phyloP scores from a whole-genome alignment of 495 filamentous ascomycete species.

The Aspergillus campestris region DNA sequence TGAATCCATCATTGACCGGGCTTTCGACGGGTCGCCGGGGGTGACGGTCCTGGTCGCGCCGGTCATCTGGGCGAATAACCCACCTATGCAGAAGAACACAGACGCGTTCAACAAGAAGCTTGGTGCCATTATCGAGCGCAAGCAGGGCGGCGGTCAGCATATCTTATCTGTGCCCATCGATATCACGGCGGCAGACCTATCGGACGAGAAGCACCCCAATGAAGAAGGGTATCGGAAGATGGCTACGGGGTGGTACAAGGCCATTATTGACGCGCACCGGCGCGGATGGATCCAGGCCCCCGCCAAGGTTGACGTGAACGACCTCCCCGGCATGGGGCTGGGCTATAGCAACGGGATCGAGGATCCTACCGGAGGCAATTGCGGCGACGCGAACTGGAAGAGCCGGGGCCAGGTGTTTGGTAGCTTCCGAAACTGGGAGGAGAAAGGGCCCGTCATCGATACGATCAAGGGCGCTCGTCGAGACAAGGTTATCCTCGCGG shows the following conservation, averaged over 20 bases:
- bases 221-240: constrained; percentile 39
- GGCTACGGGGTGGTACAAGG: constrained; percentile 26
- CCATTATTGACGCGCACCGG: not conserved
- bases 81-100: too few relatives aligned
- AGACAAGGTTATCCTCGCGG: constrained; percentile 3
- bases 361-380: not conserved
- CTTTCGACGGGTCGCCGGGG: too few relatives aligned
- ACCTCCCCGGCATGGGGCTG: not conserved
- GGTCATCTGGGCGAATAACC: too few relatives aligned
- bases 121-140: too few relatives aligned
- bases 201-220: constrained; percentile 36
- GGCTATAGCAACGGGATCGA: not conserved
- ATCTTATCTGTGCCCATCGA: constrained; percentile 1
- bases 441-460: not conserved
- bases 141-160: too few relatives aligned
- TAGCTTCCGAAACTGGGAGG: not conserved
- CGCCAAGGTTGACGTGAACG: not conserved
- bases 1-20: constrained; percentile 2
- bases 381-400: not conserved
- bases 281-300: not conserved
- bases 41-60: too few relatives aligned
- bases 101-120: too few relatives aligned
- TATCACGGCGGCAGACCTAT: constrained; percentile 23
- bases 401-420: too few relatives aligned
- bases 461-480: not conserved